Evolutionary conservation across 2,329 filamentous ascomycete species (phyloP).

Genomic region (Coccinonectria pachysandricola): DNA sequence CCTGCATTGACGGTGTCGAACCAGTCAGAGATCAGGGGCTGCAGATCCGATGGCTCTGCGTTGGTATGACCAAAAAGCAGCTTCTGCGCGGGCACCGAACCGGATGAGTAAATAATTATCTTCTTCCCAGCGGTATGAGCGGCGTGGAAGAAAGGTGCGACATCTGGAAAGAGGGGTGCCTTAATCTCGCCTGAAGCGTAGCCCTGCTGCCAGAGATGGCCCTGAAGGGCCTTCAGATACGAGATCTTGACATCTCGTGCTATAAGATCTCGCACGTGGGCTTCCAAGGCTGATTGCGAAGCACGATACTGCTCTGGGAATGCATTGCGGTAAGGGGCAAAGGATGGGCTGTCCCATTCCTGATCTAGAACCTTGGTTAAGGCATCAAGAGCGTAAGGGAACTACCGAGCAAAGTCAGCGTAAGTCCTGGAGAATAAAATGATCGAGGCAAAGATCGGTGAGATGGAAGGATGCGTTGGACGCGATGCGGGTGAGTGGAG

Average conservation of each 20-base stretch:
- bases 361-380: conserved; percentile 53
- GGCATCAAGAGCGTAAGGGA: conserved; percentile 62
- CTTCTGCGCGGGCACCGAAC: conserved; percentile 71
- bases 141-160: conserved; percentile 48
- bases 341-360: conserved; percentile 56
- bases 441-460: conserved; percentile 14
- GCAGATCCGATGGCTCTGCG: conserved; percentile 48
- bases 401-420: too few species aligned
- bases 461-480: conserved; percentile 10
- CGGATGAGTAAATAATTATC: conserved; percentile 73
- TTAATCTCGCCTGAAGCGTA: conserved; percentile 60
- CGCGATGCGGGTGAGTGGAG: too few species aligned
- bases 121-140: conserved; percentile 48
- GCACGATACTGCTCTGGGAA: conserved; percentile 57
- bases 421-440: too few species aligned
- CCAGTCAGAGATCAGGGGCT: conserved; percentile 49
- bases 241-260: conserved; percentile 62
- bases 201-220: conserved; percentile 66
- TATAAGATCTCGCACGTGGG: conserved; percentile 62
- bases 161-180: conserved; percentile 66
- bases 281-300: conserved; percentile 48
- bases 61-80: conserved; percentile 62
- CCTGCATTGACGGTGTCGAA: conserved; percentile 79
- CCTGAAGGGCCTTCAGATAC: conserved; percentile 71
- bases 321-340: conserved; percentile 57